phyloP scores from a whole-genome alignment of 2,329 filamentous ascomycete species.

The Didymella keratinophila region DNA sequence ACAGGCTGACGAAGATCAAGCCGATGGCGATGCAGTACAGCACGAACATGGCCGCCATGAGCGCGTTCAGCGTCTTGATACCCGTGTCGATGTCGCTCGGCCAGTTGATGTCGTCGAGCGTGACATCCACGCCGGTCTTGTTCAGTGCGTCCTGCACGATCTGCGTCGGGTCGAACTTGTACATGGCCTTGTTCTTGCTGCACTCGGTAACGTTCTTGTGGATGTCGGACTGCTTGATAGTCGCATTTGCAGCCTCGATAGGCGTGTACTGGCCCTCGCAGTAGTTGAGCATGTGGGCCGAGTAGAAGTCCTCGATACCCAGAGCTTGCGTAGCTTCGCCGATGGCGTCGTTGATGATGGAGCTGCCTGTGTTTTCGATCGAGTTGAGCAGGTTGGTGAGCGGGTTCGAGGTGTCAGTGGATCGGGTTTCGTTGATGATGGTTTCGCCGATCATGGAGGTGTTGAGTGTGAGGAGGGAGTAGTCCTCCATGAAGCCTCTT shows the following conservation, averaged over 20 bases:
- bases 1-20: constrained; percentile 59
- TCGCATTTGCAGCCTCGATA: constrained; percentile 53
- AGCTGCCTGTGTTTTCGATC: constrained; percentile 45
- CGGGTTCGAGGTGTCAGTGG: constrained; percentile 34
- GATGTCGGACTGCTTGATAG: constrained; percentile 52
- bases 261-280: constrained; percentile 62
- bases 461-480: constrained; percentile 66
- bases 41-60: constrained; percentile 63
- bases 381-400: constrained; percentile 44
- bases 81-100: constrained; percentile 63
- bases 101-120: constrained; percentile 64
- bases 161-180: constrained; percentile 63
- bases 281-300: constrained; percentile 66
- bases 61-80: constrained; percentile 59
- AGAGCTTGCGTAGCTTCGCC: constrained; percentile 59
- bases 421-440: constrained; percentile 42
- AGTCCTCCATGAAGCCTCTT: constrained; percentile 63
- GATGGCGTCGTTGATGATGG: constrained; percentile 49
- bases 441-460: constrained; percentile 62
- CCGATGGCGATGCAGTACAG: constrained; percentile 67
- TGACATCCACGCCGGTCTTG: constrained; percentile 53
- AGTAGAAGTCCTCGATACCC: constrained; percentile 68
- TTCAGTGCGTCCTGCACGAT: constrained; percentile 60
- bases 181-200: constrained; percentile 62
- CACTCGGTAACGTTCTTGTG: constrained; percentile 63